Percentiles rank a stretch among this genome's conserved stretches.
These are phyloP conservation scores for Entamoeba nuttalli DNA, from an alignment of 208 protist species.

Conservation along the genomic window DNA sequence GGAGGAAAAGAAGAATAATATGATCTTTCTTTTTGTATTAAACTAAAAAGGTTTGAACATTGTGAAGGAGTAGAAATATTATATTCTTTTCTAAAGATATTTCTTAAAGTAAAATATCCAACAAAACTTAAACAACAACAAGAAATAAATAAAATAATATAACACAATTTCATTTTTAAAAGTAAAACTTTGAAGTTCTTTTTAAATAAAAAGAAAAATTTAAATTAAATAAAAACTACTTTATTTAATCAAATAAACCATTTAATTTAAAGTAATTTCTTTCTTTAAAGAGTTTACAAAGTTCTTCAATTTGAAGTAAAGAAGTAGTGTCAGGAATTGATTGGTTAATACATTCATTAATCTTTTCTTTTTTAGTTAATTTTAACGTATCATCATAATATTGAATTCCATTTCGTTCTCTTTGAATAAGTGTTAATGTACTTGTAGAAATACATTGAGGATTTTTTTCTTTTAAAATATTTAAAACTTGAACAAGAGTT, in stretches of 20 bases:
- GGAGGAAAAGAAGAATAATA: too few species aligned
- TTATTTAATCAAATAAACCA: neutral
- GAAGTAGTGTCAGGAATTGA: neutral
- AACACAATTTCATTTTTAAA: too few species aligned
- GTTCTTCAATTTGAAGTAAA: neutral
- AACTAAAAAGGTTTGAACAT: too few species aligned
- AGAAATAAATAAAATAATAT: too few species aligned
- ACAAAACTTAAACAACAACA: too few species aligned
- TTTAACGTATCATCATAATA: neutral
- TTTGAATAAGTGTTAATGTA: neutral
- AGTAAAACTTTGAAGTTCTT: too few species aligned
- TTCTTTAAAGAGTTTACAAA: neutral
- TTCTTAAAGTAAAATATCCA: too few species aligned
- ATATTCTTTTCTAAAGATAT: too few species aligned
- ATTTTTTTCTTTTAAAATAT: neutral
- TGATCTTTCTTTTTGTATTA: too few species aligned
- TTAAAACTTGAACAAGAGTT: neutral
- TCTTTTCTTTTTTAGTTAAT: neutral
- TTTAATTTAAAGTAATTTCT: neutral
- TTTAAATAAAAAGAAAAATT: too few species aligned
- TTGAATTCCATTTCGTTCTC: neutral
- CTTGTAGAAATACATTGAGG: neutral
- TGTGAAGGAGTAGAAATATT: too few species aligned
- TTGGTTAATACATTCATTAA: neutral
- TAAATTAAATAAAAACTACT: too few species aligned